Evolutionary conservation across 2,329 filamentous ascomycete species (phyloP).

Genomic region (Tolypocladium pustulatum): DNA sequence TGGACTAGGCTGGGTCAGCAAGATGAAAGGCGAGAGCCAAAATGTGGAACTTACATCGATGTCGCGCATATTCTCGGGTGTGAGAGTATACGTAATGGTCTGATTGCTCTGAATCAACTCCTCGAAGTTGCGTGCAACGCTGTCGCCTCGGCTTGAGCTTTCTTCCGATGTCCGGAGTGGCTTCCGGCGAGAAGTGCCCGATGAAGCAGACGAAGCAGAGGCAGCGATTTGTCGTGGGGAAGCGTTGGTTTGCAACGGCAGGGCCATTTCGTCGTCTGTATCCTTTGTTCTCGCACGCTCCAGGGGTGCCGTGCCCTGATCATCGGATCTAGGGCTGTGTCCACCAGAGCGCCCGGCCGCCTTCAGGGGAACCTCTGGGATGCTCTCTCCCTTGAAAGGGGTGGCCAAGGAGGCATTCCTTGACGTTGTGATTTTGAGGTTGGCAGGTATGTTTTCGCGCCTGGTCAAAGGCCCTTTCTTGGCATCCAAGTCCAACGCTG

Average conservation of each 20-base stretch:
- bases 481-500: background rate
- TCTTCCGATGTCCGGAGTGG: conserved; percentile 49
- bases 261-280: conserved; percentile 19
- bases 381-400: conserved; percentile 19
- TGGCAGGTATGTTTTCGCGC: conserved; percentile 9
- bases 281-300: conserved; percentile 25
- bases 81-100: conserved; percentile 74
- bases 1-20: conserved; percentile 19
- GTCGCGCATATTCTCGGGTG: conserved; percentile 67
- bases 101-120: conserved; percentile 73
- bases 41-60: conserved; percentile 48
- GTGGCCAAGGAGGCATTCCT: conserved; percentile 17
- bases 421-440: conserved; percentile 25
- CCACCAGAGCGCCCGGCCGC: conserved; percentile 13
- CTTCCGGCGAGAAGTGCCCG: conserved; percentile 39
- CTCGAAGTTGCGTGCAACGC: conserved; percentile 62
- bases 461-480: background rate
- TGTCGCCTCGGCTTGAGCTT: conserved; percentile 37
- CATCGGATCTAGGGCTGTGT: conserved; percentile 16
- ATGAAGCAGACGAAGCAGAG: conserved; percentile 41
- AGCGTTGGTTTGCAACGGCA: conserved; percentile 10
- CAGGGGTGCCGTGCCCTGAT: conserved; percentile 27
- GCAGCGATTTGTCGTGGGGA: conserved; percentile 30
- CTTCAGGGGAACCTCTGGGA: conserved; percentile 22
- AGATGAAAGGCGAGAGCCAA: background rate